A percentile compares a stretch with the other conserved stretches of the same genome.
These are phyloP conservation scores for Pistacia vera DNA, from an alignment of 345 rosid species.

Conservation along the genomic window DNA sequence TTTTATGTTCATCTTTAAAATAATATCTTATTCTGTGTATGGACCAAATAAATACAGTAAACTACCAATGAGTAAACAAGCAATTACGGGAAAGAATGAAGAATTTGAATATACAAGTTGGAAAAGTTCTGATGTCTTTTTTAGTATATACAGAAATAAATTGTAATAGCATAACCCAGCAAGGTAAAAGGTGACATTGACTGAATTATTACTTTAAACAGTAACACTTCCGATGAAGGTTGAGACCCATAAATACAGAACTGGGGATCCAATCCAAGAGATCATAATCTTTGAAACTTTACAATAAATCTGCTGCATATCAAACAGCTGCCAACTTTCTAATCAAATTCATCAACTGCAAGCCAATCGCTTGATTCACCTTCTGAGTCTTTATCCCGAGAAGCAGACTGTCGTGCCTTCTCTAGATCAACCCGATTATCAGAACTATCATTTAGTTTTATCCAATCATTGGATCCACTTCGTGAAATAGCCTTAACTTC, in stretches of 20 bases:
- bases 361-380: conserved; percentile 71
- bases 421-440: conserved; percentile 26
- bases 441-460: conserved; percentile 46
- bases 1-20: no score
- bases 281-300: conserved; percentile 25
- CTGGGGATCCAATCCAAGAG: neutral
- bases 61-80: neutral
- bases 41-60: no score
- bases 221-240: conserved; percentile 11
- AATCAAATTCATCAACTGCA: conserved; percentile 60
- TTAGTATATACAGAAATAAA: conserved; percentile 19
- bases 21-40: no score
- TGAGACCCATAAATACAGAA: conserved; percentile 18
- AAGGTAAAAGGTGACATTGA: neutral
- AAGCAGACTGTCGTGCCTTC: conserved; percentile 34
- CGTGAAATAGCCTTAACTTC: conserved; percentile 34
- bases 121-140: conserved; percentile 1
- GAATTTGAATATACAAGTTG: neutral
- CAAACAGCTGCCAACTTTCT: conserved; percentile 18
- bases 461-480: conserved; percentile 65
- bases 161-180: conserved; percentile 7
- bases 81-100: neutral
- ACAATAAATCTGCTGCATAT: conserved; percentile 34
- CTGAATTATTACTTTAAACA: conserved; percentile 18
- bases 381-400: conserved; percentile 64